Evolutionary conservation across 371 early-diverging fungal genomes (phyloP), one percentile per base, ranked within the genome.

Genomic region (Polyrhizophydium stewartii): DNA sequence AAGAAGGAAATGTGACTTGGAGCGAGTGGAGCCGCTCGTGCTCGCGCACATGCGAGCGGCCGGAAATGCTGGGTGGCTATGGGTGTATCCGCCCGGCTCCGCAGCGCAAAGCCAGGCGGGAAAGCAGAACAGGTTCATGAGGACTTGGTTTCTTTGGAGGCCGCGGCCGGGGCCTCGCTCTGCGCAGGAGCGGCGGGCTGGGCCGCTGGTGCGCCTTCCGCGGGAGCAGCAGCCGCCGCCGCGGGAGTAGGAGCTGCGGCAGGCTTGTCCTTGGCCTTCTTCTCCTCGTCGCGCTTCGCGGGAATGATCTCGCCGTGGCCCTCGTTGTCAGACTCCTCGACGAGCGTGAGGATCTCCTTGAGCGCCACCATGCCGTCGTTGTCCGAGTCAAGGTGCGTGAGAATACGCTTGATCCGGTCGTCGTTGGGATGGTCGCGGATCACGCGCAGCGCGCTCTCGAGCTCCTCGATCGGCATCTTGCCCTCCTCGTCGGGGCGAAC

Each of bases 361-460:
- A 56, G 5, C 24, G 17, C 31, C 5, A 80, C 77, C 21, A 69
- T 47, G 1, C 80, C 82, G 53, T 82, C 88, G 35, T 78, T 77
- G 60, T 88, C 87, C 12, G 70, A 67, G 64, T 88, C 88, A 51
- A 88, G 67, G 62, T 81, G 72, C 68, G 81, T 77, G 31, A 88
- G 85, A 65, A 88, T 85, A 61, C 74, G 74, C 66, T 80, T 79
- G 69, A 88, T 86, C 21, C 78, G 70, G 17, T 82, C 83, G 43
- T 81, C 85, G 50, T 83, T 83, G 9, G 86, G 86, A 12, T 83
- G 75, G 56, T 85, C 83, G 56, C 76, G 71, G 60, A 87, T 84
- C 51, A 85, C 72, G 58, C 74, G 70, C n/a, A 88, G 69, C 2
- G 84, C 85, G 27, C 79, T 74, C 58, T 87, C 86, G 19, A 88